Percentiles rank a stretch among this genome's conserved stretches.
Conservation (phyloP, 2,329 filamentous ascomycete genomes). For the Pseudogymnoascus sp. region DNA sequence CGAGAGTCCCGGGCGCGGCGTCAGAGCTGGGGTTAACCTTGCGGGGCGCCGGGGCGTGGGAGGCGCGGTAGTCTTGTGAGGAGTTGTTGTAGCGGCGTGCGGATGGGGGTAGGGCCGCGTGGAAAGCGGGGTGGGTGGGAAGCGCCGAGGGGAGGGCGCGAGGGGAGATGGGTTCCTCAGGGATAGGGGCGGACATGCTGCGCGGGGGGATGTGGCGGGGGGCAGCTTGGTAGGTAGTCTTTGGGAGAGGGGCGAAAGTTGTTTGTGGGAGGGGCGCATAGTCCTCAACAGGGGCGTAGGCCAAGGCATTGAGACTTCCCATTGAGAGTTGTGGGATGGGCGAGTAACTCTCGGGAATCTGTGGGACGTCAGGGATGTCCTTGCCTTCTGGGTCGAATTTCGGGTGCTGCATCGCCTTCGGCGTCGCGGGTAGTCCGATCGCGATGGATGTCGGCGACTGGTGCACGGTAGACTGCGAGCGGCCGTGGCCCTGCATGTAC, state of each 20-base stretch:
- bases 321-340: slow-evolving; percentile 15
- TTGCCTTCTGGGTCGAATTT: slow-evolving; percentile 56
- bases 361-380: slow-evolving; percentile 50
- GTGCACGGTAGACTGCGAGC: slow-evolving; percentile 27
- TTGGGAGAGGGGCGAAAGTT: slow-evolving; percentile 13
- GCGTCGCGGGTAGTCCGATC: slow-evolving; percentile 82
- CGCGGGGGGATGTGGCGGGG: slow-evolving; percentile 42
- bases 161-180: slow-evolving; percentile 36
- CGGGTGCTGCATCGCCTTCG: slow-evolving; percentile 79
- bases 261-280: slow-evolving; percentile 24
- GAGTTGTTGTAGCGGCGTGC: slow-evolving; percentile 17
- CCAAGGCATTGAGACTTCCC: slow-evolving; percentile 21
- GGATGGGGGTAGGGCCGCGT: slow-evolving; percentile 31
- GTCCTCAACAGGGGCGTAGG: slow-evolving; percentile 23
- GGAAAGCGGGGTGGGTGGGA: slow-evolving; percentile 37
- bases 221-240: slow-evolving; percentile 33
- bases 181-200: slow-evolving; percentile 56
- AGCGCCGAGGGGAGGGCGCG: slow-evolving; percentile 27
- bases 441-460: slow-evolving; percentile 43
- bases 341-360: slow-evolving; percentile 42
- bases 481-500: slow-evolving; percentile 32
- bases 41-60: slow-evolving; percentile 21
- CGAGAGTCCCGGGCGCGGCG: slow-evolving; percentile 25
- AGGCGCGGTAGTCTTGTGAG: slow-evolving; percentile 19
- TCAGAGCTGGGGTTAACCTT: slow-evolving; percentile 26